A percentile compares a stretch with the other conserved stretches of the same genome.
phyloP scores from a whole-genome alignment of 2,329 filamentous ascomycete genomes.

The Venturia oleaginea region DNA sequence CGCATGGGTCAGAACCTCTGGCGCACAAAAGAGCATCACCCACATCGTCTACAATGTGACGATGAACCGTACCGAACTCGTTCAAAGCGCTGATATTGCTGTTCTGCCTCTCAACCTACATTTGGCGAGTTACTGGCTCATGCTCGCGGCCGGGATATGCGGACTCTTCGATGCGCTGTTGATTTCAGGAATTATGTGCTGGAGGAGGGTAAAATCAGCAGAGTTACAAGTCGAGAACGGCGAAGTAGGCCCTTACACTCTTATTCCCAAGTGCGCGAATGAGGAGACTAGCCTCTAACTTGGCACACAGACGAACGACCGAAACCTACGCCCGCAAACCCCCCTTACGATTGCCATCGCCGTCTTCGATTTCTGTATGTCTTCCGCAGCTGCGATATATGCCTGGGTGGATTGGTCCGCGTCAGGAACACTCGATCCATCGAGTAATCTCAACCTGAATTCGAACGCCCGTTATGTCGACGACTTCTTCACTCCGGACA shows the following conservation, averaged over 20 bases:
- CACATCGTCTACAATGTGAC: slow-evolving; percentile 10
- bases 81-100: neutral
- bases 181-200: slow-evolving; percentile 5
- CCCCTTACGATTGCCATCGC: slow-evolving; percentile 7
- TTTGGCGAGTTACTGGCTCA: slow-evolving; percentile 6
- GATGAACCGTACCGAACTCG: neutral
- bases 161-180: slow-evolving; percentile 8
- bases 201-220: slow-evolving; percentile 5
- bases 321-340: slow-evolving; percentile 10
- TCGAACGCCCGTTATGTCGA: neutral
- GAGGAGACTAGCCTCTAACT: neutral
- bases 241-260: neutral
- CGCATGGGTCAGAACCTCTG: neutral
- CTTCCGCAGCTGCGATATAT: slow-evolving; percentile 5
- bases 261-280: neutral
- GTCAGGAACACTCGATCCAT: slow-evolving; percentile 6
- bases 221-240: slow-evolving; percentile 6
- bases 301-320: slow-evolving; percentile 9
- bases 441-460: neutral
- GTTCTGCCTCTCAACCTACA: slow-evolving; percentile 3
- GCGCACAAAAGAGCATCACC: neutral
- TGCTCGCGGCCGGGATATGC: slow-evolving; percentile 8
- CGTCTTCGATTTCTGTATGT: neutral
- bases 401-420: slow-evolving; percentile 7
- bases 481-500: slow-evolving; percentile 11